phyloP scores from a whole-genome alignment of 257 asterid species.

The Solanum virginianum region DNA sequence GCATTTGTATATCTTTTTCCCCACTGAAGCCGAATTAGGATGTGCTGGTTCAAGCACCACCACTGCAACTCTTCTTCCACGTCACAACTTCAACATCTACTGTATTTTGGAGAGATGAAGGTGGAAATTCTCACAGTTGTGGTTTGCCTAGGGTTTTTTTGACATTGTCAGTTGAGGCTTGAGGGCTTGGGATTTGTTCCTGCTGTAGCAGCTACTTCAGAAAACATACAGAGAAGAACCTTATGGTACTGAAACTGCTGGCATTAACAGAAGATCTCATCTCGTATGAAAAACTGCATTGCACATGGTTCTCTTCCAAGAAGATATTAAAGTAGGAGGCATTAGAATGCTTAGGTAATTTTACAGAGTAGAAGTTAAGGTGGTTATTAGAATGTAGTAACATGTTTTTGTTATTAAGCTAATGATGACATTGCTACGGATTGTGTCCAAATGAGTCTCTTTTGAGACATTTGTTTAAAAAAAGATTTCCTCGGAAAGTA shows the following conservation, averaged over 20 bases:
- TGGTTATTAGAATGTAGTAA: neutral
- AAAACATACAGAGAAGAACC: neutral
- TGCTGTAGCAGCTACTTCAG: neutral
- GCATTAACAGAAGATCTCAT: neutral
- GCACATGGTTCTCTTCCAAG: neutral
- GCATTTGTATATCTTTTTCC: neutral
- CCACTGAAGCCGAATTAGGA: neutral
- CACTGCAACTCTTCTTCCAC: neutral
- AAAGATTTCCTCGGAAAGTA: neutral
- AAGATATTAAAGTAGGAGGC: neutral
- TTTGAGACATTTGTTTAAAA: neutral
- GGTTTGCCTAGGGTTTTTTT: neutral
- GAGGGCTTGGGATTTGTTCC: neutral
- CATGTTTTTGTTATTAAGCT: neutral
- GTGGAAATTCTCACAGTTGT: neutral
- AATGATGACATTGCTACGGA: neutral
- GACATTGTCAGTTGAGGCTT: neutral
- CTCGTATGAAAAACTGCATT: neutral
- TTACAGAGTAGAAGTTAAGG: neutral
- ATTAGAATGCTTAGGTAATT: neutral
- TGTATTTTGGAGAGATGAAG: neutral
- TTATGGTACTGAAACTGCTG: neutral
- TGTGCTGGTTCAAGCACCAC: neutral
- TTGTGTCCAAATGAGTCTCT: neutral
- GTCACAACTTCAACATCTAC: neutral